These are phyloP conservation scores for Colletotrichum lini DNA, from an alignment of 2,329 filamentous ascomycete genomes.

Conservation along the genomic window DNA sequence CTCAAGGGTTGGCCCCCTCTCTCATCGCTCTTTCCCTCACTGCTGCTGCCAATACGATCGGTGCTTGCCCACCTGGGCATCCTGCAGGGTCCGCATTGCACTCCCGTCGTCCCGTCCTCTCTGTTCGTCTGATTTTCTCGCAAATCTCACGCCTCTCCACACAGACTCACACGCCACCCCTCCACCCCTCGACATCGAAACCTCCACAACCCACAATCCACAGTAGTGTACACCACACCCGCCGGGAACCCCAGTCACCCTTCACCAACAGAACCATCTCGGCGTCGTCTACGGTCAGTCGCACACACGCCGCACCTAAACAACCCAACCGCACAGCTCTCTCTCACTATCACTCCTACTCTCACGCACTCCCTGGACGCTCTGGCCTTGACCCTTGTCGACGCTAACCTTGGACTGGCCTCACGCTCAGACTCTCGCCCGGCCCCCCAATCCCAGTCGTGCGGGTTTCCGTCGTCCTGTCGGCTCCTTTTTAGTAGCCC, in stretches of 20 bases:
- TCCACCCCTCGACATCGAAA: not conserved
- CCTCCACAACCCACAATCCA: constrained; percentile 32
- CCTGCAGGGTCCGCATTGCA: constrained; percentile 30
- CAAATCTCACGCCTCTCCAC: constrained; percentile 8
- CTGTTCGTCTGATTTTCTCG: constrained; percentile 16
- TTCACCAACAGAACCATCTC: constrained; percentile 9
- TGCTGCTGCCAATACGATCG: not conserved
- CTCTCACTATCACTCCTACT: not conserved
- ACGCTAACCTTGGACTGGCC: constrained; percentile 24
- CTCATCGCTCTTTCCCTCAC: not conserved
- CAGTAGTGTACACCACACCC: not conserved
- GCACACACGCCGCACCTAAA: constrained; percentile 12
- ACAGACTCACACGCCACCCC: not conserved
- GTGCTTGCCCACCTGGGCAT: not conserved
- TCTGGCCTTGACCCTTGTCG: constrained; percentile 21
- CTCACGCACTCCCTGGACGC: constrained; percentile 1
- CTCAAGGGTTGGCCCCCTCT: not conserved
- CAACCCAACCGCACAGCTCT: not conserved
- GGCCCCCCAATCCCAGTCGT: constrained; percentile 39
- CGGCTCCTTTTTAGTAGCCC: constrained; percentile 40
- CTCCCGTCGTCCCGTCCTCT: constrained; percentile 24
- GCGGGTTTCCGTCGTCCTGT: constrained; percentile 30
- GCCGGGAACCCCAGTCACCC: not conserved
- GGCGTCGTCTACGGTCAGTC: constrained; percentile 18
- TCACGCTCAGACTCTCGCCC: constrained; percentile 34